Conservation (phyloP, 2,329 filamentous ascomycete species). For the Fusarium sterilihyphosum region DNA sequence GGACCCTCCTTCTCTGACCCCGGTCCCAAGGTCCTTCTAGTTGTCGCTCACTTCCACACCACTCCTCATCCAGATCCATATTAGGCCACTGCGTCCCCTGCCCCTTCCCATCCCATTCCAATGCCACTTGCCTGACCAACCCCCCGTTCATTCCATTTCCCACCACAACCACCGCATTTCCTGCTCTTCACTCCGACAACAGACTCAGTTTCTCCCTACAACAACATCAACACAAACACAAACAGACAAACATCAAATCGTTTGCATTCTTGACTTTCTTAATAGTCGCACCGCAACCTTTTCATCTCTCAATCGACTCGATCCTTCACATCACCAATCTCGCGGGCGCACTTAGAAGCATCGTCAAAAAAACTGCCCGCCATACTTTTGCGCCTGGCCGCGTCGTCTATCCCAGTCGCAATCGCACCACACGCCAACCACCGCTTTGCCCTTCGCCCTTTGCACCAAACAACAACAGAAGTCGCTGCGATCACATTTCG, state of each 20-base stretch:
- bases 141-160: slow-evolving; percentile 40
- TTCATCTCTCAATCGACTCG: neutral
- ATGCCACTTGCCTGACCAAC: slow-evolving; percentile 39
- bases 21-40: slow-evolving; percentile 18
- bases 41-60: slow-evolving; percentile 16
- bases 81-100: slow-evolving; percentile 41
- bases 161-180: slow-evolving; percentile 38
- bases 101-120: slow-evolving; percentile 36
- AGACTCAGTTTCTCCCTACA: slow-evolving; percentile 29
- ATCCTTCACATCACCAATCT: neutral
- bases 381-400: slow-evolving; percentile 31
- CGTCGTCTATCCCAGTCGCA: slow-evolving; percentile 31
- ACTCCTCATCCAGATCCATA: slow-evolving; percentile 31
- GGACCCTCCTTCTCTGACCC: slow-evolving; percentile 21
- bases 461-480: slow-evolving; percentile 14
- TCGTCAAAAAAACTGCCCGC: neutral
- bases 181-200: slow-evolving; percentile 39
- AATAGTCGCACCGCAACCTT: slow-evolving; percentile 11
- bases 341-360: slow-evolving; percentile 5
- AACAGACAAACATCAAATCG: slow-evolving; percentile 15
- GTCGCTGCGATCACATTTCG: neutral
- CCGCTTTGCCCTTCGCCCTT: slow-evolving; percentile 7
- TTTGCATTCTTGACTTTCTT: slow-evolving; percentile 2
- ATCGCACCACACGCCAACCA: slow-evolving; percentile 40
- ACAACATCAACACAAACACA: slow-evolving; percentile 37